These are phyloP conservation scores for Arabidopsis suecica DNA, from an alignment of 345 rosid species.

Conservation along the genomic window DNA sequence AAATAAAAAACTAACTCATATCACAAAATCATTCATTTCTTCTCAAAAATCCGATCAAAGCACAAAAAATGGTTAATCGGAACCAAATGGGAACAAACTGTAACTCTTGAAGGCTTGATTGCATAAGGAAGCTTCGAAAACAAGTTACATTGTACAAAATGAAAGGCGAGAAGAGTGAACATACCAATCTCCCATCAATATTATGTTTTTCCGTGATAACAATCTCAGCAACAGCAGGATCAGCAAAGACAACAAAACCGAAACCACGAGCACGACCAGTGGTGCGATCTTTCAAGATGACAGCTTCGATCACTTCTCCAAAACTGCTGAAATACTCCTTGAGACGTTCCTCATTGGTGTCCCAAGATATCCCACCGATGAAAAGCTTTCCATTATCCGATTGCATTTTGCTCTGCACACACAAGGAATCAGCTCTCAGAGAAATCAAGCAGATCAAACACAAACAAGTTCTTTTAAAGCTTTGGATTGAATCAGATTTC, in stretches of 20 bases:
- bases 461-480: conserved; percentile 11
- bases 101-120: neutral
- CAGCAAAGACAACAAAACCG: conserved; percentile 93
- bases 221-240: conserved; percentile 84
- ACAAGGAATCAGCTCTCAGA: conserved; percentile 2
- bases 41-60: neutral
- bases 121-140: conserved; percentile 36
- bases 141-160: conserved; percentile 45
- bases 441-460: conserved; percentile 27
- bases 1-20: neutral
- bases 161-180: conserved; percentile 26
- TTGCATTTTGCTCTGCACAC: conserved; percentile 73
- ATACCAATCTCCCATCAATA: conserved; percentile 94
- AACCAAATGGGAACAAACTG: neutral
- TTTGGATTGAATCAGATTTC: conserved; percentile 17
- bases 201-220: conserved; percentile 86
- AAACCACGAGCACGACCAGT: conserved; percentile 99
- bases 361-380: conserved; percentile 99
- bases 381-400: conserved; percentile 91
- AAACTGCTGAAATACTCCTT: conserved; percentile 85
- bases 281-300: conserved; percentile 96
- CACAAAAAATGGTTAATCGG: neutral
- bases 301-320: conserved; percentile 96
- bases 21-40: neutral
- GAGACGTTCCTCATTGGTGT: conserved; percentile 93